Base-by-base conservation (phyloP, 176 grass and related monocot species). In the Raddia guianensis region DNA sequence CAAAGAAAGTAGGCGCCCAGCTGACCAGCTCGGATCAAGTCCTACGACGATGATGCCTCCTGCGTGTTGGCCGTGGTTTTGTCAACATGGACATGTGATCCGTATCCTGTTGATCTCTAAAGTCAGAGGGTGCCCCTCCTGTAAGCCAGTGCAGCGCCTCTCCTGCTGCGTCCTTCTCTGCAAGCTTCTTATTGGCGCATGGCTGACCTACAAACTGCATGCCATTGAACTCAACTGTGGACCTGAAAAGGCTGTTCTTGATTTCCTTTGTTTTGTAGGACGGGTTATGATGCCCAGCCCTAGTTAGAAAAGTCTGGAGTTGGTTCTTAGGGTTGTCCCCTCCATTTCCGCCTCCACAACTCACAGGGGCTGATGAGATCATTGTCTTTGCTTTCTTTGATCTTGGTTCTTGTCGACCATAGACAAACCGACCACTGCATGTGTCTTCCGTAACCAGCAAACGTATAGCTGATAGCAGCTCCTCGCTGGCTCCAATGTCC, bases 181-280 rank as follows among this genome's bases (percentile, higher is more conserved):
- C 92, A 2, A 91, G 90, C 74, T 98, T 98, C 91, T 98, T 98
- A 74, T 64, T 98, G 13, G 81, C 84, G n/a, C 84, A 93, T 0
- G 96, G 81, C 82, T 95, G 81, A 50, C 96, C 96, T 27, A 98
- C 84, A 4, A 98, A 98, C 84, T 93, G 81, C 96, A 98, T 98
- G 51, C 96, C 90, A 5, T 95, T 95, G 67, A 98, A 98, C 75
- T 91, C 90, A 2, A 98, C 96, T 0, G 78, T 95, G 1, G 92
- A 84, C 82, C 96, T 83, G 78, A 91, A 98, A 47, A 78, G 79
- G 66, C 58, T 79, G 64, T 48, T 87, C 74, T 87, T 95, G 47
- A 95, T 91, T 55, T 91, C 88, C 84, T 98, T 95, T 7, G 88
- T 93, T 68, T 89, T 93, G 82, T 98, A 98, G 20, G 80, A 21